phyloP scores from a whole-genome alignment of 805 yeast species.

The Ogataea nonfermentans region DNA sequence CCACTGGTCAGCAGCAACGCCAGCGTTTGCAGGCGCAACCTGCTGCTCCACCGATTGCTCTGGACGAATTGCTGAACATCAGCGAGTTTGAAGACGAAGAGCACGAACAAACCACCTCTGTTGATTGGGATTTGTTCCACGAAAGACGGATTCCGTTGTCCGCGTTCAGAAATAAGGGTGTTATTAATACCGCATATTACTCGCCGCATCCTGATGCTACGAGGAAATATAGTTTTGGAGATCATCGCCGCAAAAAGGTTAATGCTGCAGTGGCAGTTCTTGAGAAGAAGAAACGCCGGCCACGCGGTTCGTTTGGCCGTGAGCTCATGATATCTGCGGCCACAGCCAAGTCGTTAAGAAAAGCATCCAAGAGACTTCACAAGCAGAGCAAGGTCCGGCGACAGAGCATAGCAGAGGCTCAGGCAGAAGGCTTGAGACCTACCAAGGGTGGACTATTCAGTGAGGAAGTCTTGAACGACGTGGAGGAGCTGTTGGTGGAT shows the following conservation, averaged over 20 bases:
- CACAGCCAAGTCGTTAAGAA: slow-evolving; percentile 18
- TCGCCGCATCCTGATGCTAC: slow-evolving; percentile 21
- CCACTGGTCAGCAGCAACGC: slow-evolving; percentile 2
- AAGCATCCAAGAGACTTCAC: slow-evolving; percentile 23
- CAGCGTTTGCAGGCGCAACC: slow-evolving; percentile 10
- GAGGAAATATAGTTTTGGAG: slow-evolving; percentile 27
- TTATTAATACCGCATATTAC: slow-evolving; percentile 28
- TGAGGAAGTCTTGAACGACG: slow-evolving; percentile 70
- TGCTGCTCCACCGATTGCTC: slow-evolving; percentile 26
- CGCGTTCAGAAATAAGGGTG: slow-evolving; percentile 84
- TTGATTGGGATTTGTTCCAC: slow-evolving; percentile 28
- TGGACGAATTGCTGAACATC: slow-evolving; percentile 85
- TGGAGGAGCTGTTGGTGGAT: slow-evolving; percentile 66
- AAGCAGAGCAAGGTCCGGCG: slow-evolving; percentile 46
- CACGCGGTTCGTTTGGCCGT: slow-evolving; percentile 26
- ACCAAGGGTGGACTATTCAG: slow-evolving; percentile 76
- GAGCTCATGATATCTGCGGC: slow-evolving; percentile 25
- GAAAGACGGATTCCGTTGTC: slow-evolving; percentile 71
- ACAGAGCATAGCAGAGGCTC: slow-evolving; percentile 71
- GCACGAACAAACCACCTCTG: slow-evolving; percentile 40
- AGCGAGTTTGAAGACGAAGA: slow-evolving; percentile 81
- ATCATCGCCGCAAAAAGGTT: slow-evolving; percentile 14
- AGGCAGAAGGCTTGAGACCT: slow-evolving; percentile 69
- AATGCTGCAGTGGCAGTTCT: slow-evolving; percentile 17
- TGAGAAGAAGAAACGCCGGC: slow-evolving; percentile 28